Base-by-base conservation (phyloP, 2,329 filamentous ascomycete genomes). In the Ophiostoma ulmi region DNA sequence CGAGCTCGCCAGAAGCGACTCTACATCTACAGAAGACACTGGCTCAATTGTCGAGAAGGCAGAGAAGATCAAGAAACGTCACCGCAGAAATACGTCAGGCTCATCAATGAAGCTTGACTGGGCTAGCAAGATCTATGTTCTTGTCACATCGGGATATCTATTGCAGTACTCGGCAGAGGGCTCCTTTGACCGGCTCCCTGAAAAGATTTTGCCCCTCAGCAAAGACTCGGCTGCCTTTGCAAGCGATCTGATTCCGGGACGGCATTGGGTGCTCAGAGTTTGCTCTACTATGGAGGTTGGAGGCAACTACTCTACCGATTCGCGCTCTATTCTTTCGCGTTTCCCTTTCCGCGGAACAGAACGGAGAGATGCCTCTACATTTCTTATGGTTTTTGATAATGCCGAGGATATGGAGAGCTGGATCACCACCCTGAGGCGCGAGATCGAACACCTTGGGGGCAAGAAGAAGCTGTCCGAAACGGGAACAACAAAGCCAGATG, bases 261-360 rank as follows among this genome's bases (percentile, higher is more conserved):
- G 87, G 72, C 91, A 93, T 76, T 94, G 91, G 87, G 92, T 94
- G 6, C 79, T 94, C 17, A 91, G 93, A 74, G 87, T 94, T 31
- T 90, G 88, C 2, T 90, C 91, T 48, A 81, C 83, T 10, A 87
- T 88, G 71, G 36, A 39, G 4, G 36, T 22, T 2, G 88, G 89
- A 68, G 79, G 85, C 2, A 86, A 90, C 0, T 76, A 83, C 17
- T 76, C 82, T 3, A 75, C 81, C 2, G 85, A 87, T 52, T 81
- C 86, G 3, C 85, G 86, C 68, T 91, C 89, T 1, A 78, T 93
- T 3, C 83, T 92, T 41, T 87, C 89, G 1, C 86, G 89, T 70
- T 80, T 92, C 68, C 84, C 88, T 1, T 85, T 91, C 58, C 85
- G 87, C 58, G 83, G 81, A 55, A 78, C 81, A 11, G 86, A 89